Percentiles rank a stretch among this genome's conserved stretches.
phyloP scores from a whole-genome alignment of 805 yeast genomes.

The Candida methanosorbosa region DNA sequence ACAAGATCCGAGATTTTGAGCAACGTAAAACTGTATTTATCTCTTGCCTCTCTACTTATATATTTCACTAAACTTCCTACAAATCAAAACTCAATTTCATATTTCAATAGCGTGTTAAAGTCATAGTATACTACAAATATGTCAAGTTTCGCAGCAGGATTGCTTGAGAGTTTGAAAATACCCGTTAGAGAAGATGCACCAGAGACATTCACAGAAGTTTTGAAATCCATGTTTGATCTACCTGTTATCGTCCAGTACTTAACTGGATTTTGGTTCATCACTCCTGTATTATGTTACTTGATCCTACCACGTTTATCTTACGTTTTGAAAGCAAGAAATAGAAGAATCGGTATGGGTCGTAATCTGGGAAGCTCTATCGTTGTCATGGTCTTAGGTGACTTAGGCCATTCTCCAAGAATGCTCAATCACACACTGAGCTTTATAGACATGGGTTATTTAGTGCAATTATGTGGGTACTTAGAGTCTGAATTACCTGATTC shows the following conservation, averaged over 20 bases:
- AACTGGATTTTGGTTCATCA: slow-evolving; percentile 33
- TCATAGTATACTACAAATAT: too few relatives aligned
- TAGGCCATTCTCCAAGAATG: slow-evolving; percentile 95
- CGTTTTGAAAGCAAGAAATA: slow-evolving; percentile 7
- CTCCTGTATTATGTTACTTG: slow-evolving; percentile 35
- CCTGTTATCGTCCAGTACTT: slow-evolving; percentile 34
- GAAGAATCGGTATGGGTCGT: slow-evolving; percentile 1
- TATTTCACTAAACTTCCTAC: too few relatives aligned
- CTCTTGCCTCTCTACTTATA: too few relatives aligned
- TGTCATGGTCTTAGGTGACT: slow-evolving; percentile 82
- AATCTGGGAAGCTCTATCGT: slow-evolving; percentile 44
- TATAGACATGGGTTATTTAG: slow-evolving; percentile 58
- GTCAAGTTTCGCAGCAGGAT: too few relatives aligned
- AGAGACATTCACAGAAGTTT: too few relatives aligned
- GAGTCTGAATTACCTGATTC: slow-evolving; percentile 43
- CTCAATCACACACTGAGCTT: slow-evolving; percentile 81
- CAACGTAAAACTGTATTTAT: too few relatives aligned
- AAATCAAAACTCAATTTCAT: too few relatives aligned
- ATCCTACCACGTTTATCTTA: slow-evolving; percentile 29
- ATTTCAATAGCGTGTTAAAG: too few relatives aligned
- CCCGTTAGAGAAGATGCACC: too few relatives aligned
- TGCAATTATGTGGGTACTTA: slow-evolving; percentile 78
- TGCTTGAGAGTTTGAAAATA: too few relatives aligned
- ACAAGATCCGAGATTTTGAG: too few relatives aligned
- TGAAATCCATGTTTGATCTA: too few relatives aligned